Base-by-base conservation (phyloP, 345 rosid genomes). In the Brassica carinata region DNA sequence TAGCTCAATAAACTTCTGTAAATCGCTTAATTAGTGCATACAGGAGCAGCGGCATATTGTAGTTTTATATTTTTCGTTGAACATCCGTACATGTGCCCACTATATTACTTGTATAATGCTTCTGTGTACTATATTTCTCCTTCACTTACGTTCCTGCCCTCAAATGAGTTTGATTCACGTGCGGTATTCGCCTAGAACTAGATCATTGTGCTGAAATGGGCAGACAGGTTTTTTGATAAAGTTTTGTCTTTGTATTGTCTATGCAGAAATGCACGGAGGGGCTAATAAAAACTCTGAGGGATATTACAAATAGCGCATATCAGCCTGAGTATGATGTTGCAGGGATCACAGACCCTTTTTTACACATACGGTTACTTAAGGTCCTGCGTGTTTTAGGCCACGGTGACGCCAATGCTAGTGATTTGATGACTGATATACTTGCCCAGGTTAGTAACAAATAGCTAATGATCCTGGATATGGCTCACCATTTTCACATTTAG, bases 301-400 rank as follows among this genome's bases (percentile, higher is more conserved):
- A 92, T 85, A 85, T 89, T 48, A 92, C 81, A 36, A 96, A 96
- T 85, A 96, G 99, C 83, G 87, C 99, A 77, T 96, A 94, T 87
- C 83, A 92, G 70, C 99, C 98, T 40, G 99, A 96, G 85, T 96
- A 94, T 89, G 99, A 96, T 85, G 84, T 96, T 90, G 92, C 97
- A 77, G 98, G 99, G 83, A 96, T 94, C 77, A 80, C 97, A 55
- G 99, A 96, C 78, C 99, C 99, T 70, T 96, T 96, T 78, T 96
- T 96, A 74, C 99, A 96, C 86, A 92, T 96, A 81, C 88, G 97
- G 85, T 85, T 96, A 88, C 99, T 96, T 79, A 92, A 58, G 88
- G 91, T 94, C 78, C 79, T 96, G 87, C 91, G 91, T 66, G 85
- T 88, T 38, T 77, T 96, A 87, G 99, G 99, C 51, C 97, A 96